phyloP scores from a whole-genome alignment of 352 stramenopile species.

The Globisporangium sylvaticum region DNA sequence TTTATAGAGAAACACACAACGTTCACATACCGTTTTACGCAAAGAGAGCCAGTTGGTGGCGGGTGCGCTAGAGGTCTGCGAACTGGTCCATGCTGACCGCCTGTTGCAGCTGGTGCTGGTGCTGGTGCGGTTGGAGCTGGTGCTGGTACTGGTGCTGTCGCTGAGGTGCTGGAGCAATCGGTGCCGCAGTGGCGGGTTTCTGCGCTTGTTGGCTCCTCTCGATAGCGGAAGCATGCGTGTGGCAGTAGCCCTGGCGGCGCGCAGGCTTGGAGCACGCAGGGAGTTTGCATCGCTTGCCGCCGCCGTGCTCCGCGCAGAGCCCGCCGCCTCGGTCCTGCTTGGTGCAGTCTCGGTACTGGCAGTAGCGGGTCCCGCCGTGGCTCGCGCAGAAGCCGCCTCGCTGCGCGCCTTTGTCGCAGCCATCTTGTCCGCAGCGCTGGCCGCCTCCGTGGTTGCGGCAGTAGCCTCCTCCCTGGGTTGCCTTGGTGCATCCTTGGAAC shows the following conservation, averaged over 20 bases:
- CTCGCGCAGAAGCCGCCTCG: conserved; percentile 15
- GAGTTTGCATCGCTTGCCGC: conserved; percentile 71
- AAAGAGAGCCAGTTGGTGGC: background rate
- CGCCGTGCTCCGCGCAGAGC: conserved; percentile 84
- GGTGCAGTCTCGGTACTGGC: conserved; percentile 47
- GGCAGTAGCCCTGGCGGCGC: conserved; percentile 11
- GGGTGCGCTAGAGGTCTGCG: background rate
- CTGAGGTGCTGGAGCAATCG: background rate
- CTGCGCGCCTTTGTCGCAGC: conserved; percentile 15
- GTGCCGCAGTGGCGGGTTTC: background rate
- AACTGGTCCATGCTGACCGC: conserved; percentile 3
- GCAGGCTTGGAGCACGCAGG: conserved; percentile 9
- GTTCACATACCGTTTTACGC: background rate
- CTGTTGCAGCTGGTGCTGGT: background rate
- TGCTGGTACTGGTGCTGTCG: background rate
- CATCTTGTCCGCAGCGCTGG: conserved; percentile 9
- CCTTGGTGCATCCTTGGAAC: conserved; percentile 8
- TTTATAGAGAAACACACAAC: background rate
- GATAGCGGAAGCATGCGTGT: background rate
- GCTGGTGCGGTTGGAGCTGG: background rate
- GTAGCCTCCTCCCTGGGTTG: conserved; percentile 12
- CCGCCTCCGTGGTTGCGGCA: conserved; percentile 16
- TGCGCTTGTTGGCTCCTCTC: background rate
- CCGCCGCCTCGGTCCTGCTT: conserved; percentile 87
- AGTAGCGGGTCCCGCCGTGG: conserved; percentile 13